Base-by-base conservation (phyloP, 192 early-diverging fungal species). In the Rhizoclosmatium globosum region DNA sequence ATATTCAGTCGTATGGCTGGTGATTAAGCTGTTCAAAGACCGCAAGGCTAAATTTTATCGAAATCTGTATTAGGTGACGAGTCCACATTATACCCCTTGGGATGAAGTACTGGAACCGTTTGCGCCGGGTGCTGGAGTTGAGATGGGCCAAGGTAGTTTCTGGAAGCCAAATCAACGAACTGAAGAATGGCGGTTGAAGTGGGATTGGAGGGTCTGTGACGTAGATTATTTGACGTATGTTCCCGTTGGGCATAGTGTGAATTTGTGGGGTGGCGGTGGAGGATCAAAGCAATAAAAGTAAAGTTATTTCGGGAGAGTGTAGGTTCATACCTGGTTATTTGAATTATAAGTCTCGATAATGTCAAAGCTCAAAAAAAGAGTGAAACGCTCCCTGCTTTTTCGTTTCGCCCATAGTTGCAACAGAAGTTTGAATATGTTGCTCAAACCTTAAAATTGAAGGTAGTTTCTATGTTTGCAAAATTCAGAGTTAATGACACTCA, bases 11-110 rank as follows among this genome's bases (percentile, higher is more conserved):
- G 31, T 31, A 31, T 31, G 31, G 31, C 31, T 0, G 31, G 31
- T 31, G 31, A 31, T 31, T 31, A 31, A 31, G 31, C 31, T 31
- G 31, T 31, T 31, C 31, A 31, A 31, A 31, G 31, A 31, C 31
- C 31, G 31, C 31, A 31, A 31, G 31, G 31, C 31, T 31, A 31
- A 31, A 31, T 31, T 31, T 31, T 31, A 31, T 31, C 31, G 31
- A 0, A 31, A 31, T 31, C 31, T 31, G 31, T 31, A 0, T 31
- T 31, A 31, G 31, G 31, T 88, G 60, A 76, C 82, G n/a, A 80
- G 77, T 50, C 87, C 87, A 57, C 84, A 86, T 58, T 88, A 84
- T 64, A 83, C 82, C 44, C 87, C 87, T 19, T 88, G 87, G 87
- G 87, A 88, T 66, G 83, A 86, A 45, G 65, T 86, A 21, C 80